A percentile compares a stretch with the other conserved stretches of the same genome.
Evolutionary conservation across 495 filamentous ascomycete species (phyloP).

Genomic region (Beverwykella pulmonaria): DNA sequence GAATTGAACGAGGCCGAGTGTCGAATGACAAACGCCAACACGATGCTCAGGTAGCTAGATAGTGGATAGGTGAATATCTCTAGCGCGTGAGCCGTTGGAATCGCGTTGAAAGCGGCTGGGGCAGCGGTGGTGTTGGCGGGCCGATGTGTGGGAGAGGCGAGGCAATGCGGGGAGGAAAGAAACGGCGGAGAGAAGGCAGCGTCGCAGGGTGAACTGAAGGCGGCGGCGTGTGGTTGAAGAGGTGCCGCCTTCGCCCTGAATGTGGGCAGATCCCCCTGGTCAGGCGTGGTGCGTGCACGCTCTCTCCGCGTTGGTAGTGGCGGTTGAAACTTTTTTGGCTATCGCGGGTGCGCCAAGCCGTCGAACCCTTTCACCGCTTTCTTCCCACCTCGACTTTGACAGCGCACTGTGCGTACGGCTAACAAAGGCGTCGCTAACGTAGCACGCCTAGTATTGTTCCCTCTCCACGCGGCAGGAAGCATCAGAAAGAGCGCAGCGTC

Average conservation of each 20-base stretch:
- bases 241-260: neutral
- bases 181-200: neutral
- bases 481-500: neutral
- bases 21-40: no score
- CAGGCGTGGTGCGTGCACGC: slow-evolving; percentile 9
- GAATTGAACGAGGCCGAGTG: neutral
- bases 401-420: neutral
- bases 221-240: neutral
- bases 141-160: neutral
- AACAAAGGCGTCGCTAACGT: slow-evolving; percentile 12
- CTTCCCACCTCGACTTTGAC: neutral
- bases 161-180: neutral
- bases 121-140: neutral
- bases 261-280: slow-evolving; percentile 4
- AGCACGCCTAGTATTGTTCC: slow-evolving; percentile 31
- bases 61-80: no score
- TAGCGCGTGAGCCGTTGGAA: no score
- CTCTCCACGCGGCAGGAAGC: neutral
- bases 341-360: neutral
- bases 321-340: slow-evolving; percentile 25
- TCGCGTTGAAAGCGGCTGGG: neutral
- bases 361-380: slow-evolving; percentile 21
- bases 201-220: neutral
- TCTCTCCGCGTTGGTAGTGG: neutral
- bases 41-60: no score